A percentile compares a stretch with the other conserved stretches of the same genome.
phyloP scores from a whole-genome alignment of 495 filamentous ascomycete species.

The Letharia columbiana region DNA sequence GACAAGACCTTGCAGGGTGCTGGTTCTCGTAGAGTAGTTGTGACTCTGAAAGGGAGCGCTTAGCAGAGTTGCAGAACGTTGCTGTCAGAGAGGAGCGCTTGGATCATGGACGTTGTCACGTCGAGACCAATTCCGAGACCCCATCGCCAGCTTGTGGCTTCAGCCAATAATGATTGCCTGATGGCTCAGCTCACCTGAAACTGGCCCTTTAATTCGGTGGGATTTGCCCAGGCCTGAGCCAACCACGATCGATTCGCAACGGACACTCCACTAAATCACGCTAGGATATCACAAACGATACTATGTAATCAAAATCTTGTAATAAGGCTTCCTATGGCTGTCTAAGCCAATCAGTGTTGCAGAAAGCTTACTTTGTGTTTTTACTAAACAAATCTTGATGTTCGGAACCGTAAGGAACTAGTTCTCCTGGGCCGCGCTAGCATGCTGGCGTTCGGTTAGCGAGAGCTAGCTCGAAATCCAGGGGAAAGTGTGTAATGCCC shows the following conservation, averaged over 20 bases:
- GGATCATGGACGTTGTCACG: constrained; percentile 3
- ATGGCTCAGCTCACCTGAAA: constrained; percentile 1
- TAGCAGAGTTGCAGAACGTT: neutral
- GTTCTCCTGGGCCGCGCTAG: neutral
- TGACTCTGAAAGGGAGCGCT: neutral
- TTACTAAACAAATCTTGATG: neutral
- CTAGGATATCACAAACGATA: neutral
- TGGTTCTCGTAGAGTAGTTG: neutral
- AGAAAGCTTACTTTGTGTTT: neutral
- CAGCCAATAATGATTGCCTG: constrained; percentile 2
- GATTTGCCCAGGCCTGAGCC: neutral
- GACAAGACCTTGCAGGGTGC: neutral
- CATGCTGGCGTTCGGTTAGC: neutral
- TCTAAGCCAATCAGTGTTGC: neutral
- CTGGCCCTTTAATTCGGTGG: neutral
- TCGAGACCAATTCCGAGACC: neutral
- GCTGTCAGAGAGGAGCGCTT: constrained; percentile 4
- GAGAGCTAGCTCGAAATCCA: neutral
- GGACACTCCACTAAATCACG: neutral
- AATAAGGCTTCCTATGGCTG: neutral
- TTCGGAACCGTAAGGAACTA: neutral
- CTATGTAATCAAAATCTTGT: neutral
- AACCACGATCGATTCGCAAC: neutral
- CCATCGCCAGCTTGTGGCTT: neutral
- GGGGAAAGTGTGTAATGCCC: neutral